A percentile compares a stretch with the other conserved stretches of the same genome.
These are phyloP conservation scores for Parmales sp. DNA, from an alignment of 108 stramenopile species.

Conservation along the genomic window DNA sequence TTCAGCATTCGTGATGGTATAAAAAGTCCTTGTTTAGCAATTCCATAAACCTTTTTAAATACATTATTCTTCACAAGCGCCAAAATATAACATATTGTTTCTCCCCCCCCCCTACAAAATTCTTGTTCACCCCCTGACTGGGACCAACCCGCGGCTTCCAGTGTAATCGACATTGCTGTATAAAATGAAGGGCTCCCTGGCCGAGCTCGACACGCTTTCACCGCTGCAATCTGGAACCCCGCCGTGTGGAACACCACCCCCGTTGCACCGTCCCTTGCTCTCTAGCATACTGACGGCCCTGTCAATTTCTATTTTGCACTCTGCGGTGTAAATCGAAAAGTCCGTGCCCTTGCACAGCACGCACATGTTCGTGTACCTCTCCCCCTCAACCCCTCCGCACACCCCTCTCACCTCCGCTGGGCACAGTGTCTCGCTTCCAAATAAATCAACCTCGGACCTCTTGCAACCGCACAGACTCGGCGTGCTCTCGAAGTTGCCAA, in stretches of 20 bases:
- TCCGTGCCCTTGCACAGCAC: background rate
- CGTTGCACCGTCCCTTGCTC: background rate
- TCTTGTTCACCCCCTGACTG: background rate
- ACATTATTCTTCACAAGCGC: no score
- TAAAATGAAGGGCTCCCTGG: conserved; percentile 1
- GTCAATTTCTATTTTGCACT: background rate
- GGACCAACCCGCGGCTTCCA: background rate
- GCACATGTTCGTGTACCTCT: conserved; percentile 4
- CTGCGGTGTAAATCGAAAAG: background rate
- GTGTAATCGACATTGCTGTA: background rate
- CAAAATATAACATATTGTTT: no score
- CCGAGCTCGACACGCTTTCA: background rate
- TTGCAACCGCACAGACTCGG: background rate
- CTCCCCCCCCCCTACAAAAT: background rate
- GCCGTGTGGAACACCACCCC: background rate
- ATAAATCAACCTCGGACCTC: background rate
- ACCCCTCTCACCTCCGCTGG: background rate
- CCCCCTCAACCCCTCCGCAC: background rate
- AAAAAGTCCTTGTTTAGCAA: no score
- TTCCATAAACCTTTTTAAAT: no score
- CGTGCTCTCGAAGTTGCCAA: background rate
- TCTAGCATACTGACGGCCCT: background rate
- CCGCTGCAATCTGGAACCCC: background rate
- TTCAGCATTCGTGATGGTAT: no score
- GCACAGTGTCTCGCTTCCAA: background rate